phyloP scores from a whole-genome alignment of 495 filamentous ascomycete genomes.

The Hypomontagnella monticulosa region DNA sequence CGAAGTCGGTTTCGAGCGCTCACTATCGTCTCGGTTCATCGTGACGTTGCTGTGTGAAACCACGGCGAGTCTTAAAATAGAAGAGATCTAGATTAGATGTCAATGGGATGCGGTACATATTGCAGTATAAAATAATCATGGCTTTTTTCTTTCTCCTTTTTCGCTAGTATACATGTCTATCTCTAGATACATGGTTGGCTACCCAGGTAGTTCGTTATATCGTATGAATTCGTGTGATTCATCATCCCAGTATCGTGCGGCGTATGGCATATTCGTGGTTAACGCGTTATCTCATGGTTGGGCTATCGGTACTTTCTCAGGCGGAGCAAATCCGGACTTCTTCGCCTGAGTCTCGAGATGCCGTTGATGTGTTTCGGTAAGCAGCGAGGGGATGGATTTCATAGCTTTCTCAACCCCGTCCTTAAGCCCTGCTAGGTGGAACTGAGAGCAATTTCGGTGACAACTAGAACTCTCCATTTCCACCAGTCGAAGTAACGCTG shows the following conservation, averaged over 20 bases:
- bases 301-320: neutral
- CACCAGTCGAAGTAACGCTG: conserved; percentile 6
- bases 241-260: neutral
- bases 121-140: too few relatives aligned
- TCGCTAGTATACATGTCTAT: too few relatives aligned
- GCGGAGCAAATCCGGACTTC: conserved; percentile 23
- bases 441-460: conserved; percentile 2
- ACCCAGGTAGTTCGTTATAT: too few relatives aligned
- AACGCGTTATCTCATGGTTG: neutral
- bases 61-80: too few relatives aligned
- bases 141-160: too few relatives aligned
- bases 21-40: too few relatives aligned
- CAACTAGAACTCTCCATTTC: neutral
- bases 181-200: too few relatives aligned
- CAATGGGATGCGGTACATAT: too few relatives aligned
- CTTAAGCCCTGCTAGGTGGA: neutral
- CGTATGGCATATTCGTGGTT: neutral
- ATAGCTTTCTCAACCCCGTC: conserved; percentile 9
- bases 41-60: too few relatives aligned
- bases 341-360: conserved; percentile 21
- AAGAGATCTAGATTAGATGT: too few relatives aligned
- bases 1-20: too few relatives aligned
- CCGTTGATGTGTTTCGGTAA: conserved; percentile 19
- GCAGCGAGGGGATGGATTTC: conserved; percentile 17
- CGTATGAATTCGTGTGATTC: too few relatives aligned